Percentiles rank a stretch among this genome's conserved stretches.
phyloP scores from a whole-genome alignment of 371 early-diverging fungal genomes.

The Lichtheimia ramosa region DNA sequence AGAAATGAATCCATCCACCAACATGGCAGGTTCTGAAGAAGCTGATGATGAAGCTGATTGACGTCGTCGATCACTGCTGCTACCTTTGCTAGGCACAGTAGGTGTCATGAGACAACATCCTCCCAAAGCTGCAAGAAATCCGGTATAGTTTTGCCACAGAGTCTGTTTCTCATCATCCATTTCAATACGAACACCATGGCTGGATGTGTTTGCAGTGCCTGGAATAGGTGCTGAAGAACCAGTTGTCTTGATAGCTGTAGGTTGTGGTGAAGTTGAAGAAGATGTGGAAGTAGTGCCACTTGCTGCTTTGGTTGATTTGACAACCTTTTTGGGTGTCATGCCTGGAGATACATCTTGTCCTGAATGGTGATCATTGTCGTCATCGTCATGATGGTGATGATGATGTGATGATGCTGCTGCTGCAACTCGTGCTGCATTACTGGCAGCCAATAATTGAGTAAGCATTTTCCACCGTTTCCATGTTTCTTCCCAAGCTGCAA shows the following conservation, averaged over 20 bases:
- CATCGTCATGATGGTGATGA: conserved; percentile 28
- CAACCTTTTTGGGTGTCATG: neutral
- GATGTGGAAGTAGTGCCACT: conserved; percentile 1
- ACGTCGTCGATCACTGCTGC: neutral
- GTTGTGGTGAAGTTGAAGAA: neutral
- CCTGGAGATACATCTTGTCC: neutral
- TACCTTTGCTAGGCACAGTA: conserved; percentile 1
- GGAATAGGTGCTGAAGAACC: neutral
- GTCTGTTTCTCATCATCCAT: conserved; percentile 38
- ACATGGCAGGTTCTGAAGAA: conserved; percentile 38
- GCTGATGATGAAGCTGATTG: conserved; percentile 30
- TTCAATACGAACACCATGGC: conserved; percentile 12
- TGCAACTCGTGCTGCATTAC: neutral
- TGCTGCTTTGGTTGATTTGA: neutral
- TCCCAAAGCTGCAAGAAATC: conserved; percentile 82
- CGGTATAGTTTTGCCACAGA: conserved; percentile 84
- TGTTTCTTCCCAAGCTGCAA: conserved; percentile 83
- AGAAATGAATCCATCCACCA: conserved; percentile 76
- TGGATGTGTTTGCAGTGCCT: conserved; percentile 23
- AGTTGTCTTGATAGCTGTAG: neutral
- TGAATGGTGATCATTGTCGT: conserved; percentile 20
- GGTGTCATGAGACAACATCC: conserved; percentile 39
- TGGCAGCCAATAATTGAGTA: conserved; percentile 16
- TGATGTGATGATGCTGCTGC: neutral
- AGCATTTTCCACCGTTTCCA: conserved; percentile 73